Conservation (phyloP, 2,329 filamentous ascomycete species). For the Amauroascus niger region DNA sequence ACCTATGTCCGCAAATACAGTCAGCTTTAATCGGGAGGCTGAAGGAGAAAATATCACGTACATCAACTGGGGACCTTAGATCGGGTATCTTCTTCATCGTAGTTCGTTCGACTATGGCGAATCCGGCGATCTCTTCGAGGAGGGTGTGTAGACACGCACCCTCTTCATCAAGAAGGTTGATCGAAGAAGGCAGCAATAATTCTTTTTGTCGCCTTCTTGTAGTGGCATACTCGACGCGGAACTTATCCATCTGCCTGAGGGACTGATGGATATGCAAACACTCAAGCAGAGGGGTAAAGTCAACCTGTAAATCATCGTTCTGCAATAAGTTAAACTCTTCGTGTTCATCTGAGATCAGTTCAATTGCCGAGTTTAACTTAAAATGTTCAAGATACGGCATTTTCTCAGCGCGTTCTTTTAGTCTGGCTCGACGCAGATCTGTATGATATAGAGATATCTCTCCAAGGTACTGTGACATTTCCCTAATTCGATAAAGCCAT, state of each 20-base stretch:
- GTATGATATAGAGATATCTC: constrained; percentile 97
- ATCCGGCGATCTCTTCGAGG: constrained; percentile 87
- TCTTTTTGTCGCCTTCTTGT: constrained; percentile 89
- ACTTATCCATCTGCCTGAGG: constrained; percentile 82
- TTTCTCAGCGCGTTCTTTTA: constrained; percentile 70
- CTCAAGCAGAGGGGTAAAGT: constrained; percentile 90
- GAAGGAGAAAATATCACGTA: constrained; percentile 34
- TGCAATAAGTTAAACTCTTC: constrained; percentile 94
- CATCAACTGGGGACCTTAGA: constrained; percentile 71
- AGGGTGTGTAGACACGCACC: constrained; percentile 79
- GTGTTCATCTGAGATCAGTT: constrained; percentile 86
- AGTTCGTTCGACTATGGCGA: constrained; percentile 90
- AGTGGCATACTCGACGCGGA: constrained; percentile 81
- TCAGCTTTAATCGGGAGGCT: constrained; percentile 8
- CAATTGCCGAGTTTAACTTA: constrained; percentile 89
- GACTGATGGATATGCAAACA: constrained; percentile 94
- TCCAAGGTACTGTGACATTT: constrained; percentile 90
- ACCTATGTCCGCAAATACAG: constrained; percentile 46
- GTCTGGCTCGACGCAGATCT: constrained; percentile 69
- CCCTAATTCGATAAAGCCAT: constrained; percentile 88
- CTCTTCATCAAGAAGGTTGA: constrained; percentile 73
- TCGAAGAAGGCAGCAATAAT: constrained; percentile 63
- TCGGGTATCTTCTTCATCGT: constrained; percentile 82
- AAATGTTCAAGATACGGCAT: constrained; percentile 69
- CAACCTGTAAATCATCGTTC: constrained; percentile 88